A percentile compares a stretch with the other conserved stretches of the same genome.
These are phyloP conservation scores for Podosphaera leucotricha DNA, from an alignment of 2,329 filamentous ascomycete species.

Conservation along the genomic window DNA sequence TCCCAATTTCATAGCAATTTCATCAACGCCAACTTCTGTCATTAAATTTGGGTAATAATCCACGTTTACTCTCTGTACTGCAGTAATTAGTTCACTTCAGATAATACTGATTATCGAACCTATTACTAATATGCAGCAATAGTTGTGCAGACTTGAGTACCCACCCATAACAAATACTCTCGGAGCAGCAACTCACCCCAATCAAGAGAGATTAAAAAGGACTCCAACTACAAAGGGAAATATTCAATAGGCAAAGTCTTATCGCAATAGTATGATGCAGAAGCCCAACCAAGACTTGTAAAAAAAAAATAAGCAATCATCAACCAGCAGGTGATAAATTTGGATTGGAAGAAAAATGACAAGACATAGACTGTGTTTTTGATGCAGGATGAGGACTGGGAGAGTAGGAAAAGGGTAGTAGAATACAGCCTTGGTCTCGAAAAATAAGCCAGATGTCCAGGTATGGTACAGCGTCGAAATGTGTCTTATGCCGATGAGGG, in stretches of 20 bases:
- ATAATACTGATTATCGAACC: background rate
- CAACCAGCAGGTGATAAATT: background rate
- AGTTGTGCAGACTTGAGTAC: background rate
- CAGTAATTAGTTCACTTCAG: background rate
- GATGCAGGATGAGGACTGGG: no score
- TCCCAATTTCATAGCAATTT: background rate
- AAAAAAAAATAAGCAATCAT: conserved; percentile 4
- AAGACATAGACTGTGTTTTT: background rate
- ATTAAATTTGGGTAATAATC: background rate
- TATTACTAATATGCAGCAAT: background rate
- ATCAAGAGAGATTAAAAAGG: no score
- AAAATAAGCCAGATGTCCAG: conserved; percentile 3
- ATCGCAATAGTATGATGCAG: background rate
- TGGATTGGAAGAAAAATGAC: conserved; percentile 1
- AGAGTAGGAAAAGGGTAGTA: conserved; percentile 2
- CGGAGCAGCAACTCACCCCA: no score
- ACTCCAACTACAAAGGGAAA: background rate
- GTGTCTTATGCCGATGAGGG: background rate
- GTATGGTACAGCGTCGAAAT: conserved; percentile 7
- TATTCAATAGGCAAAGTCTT: background rate
- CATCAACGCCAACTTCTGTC: background rate
- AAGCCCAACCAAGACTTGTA: background rate
- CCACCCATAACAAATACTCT: no score
- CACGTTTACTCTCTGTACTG: background rate
- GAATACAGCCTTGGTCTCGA: conserved; percentile 4